These are phyloP conservation scores for Halophytophthora polymorphica DNA, from an alignment of 352 stramenopile genomes.

Conservation along the genomic window DNA sequence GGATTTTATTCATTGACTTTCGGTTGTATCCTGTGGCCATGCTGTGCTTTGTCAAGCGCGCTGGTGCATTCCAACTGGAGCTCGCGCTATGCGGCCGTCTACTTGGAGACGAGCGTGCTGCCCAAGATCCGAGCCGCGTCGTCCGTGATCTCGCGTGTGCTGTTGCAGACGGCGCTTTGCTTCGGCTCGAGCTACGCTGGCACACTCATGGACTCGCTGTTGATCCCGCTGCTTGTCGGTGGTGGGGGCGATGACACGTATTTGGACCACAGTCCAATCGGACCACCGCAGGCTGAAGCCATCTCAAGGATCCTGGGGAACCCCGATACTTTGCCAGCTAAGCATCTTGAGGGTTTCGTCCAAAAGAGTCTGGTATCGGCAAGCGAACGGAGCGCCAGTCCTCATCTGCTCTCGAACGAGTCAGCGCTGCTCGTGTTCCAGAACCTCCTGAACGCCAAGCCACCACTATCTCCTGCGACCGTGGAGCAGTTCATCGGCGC, in stretches of 20 bases:
- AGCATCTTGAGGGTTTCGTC: constrained; percentile 54
- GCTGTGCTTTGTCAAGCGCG: constrained; percentile 17
- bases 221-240: constrained; percentile 48
- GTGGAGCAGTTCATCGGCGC: constrained; percentile 46
- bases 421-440: constrained; percentile 68
- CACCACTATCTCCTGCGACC: constrained; percentile 36
- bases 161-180: constrained; percentile 55
- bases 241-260: background rate
- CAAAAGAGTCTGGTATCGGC: constrained; percentile 20
- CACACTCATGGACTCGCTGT: constrained; percentile 46
- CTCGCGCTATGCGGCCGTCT: constrained; percentile 60
- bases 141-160: constrained; percentile 70
- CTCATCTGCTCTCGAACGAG: constrained; percentile 59
- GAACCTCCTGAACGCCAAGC: constrained; percentile 65
- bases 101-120: constrained; percentile 50
- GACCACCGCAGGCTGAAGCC: constrained; percentile 58
- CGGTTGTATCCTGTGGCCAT: background rate
- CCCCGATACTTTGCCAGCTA: constrained; percentile 35
- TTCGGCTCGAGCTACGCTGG: constrained; percentile 47
- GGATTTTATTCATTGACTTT: background rate
- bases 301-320: constrained; percentile 60
- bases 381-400: constrained; percentile 5
- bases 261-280: constrained; percentile 17
- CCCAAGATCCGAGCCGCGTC: constrained; percentile 52
- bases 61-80: constrained; percentile 70